Evolutionary conservation across 2,329 filamentous ascomycete species (phyloP), one percentile per base, ranked within the genome.

Genomic region (Sphaceloma murrayae): DNA sequence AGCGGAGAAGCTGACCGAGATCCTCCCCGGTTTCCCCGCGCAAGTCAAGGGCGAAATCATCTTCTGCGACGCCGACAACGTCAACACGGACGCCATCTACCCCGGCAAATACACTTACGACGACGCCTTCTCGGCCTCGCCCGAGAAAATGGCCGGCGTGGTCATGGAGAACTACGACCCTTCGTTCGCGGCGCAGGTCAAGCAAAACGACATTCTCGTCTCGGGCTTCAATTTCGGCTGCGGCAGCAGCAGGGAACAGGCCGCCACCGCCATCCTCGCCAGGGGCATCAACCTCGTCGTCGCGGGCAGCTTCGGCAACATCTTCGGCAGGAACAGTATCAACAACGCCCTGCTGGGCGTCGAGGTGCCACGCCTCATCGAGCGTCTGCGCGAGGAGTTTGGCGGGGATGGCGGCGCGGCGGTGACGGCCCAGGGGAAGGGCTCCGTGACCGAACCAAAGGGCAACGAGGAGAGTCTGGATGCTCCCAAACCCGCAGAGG

Each of bases 151-250:
- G 89, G 85, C 86, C 0, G 69, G 83, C 52, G 87, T 88, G 0
- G 88, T 83, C 63, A 95, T 96, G 87, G 75, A 82, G 60, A 96
- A 96, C 70, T 96, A 94, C 65, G 89, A 96, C 59, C 65, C 73
- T 0, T 60, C 68, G 0, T 95, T 95, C 59, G 62, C 70, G 7
- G 61, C 65, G 1, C 68, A 80, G 26, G 80, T 82, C 34, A 73
- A 74, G 51, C 58, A 75, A 0, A 78, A 77, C 38, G 88, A 96
- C 55, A 85, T 95, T 45, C 74, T 95, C 1, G 87, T 95, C 0
- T 67, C 80, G 0, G 87, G 87, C 22, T 91, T 80, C 68, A 94
- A 93, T 68, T 94, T 95, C 58, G 89, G 89, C 36, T 86, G 80
- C 52, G 87, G 87, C 13, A 77, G 70, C 46, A 86, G 79, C 1